Evolutionary conservation across 1,284 basidiomycete species (phyloP), one percentile per base, ranked within the genome.

Genomic region (Earliella scabrosa): DNA sequence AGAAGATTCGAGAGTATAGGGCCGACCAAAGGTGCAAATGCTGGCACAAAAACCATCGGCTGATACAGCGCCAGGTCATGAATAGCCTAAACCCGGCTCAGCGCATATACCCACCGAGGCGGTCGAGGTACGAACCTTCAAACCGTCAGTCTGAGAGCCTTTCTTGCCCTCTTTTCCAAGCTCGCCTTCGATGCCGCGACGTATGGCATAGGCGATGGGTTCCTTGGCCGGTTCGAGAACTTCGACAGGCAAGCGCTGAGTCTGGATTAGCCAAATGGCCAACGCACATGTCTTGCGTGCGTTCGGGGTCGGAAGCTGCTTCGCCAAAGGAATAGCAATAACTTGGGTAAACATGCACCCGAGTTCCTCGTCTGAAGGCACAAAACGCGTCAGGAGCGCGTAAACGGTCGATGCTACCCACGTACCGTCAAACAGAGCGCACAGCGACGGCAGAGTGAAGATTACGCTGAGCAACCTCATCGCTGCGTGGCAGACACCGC

Each of bases 91-190:
- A 65, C 32, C 43, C 32, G 21, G 49, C 34, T 53, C 38, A 56
- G 53, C 38, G 47, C 45, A 51, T 55, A 59, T 48, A 43, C 54
- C 34, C 61, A 58, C 56, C 27, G 38, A 13, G 23, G 36, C 7
- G 20, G 14, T 13, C 3, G 11, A 9, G 31, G 35, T 23, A 61
- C 67, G 54, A 66, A 87, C 88, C 80, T 84, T 88, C 43, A 92
- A 77, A 18, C 87, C 88, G 67, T 93, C 90, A 36, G 79, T 86
- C 2, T 78, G 80, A 2, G 90, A 83, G 0, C 91, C 90, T 64
- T 90, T 92, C 75, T 92, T 92, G 9, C 90, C 90, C 70, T 93
- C 91, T 66, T 90, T 90, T 3, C 90, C 91, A 18, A 93, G 81
- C 57, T 92, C 87, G 11, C 91, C 91, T 54, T 89, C 86, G 58